These are phyloP conservation scores for Fusarium falciforme DNA, from an alignment of 2,329 filamentous ascomycete species.

Conservation along the genomic window DNA sequence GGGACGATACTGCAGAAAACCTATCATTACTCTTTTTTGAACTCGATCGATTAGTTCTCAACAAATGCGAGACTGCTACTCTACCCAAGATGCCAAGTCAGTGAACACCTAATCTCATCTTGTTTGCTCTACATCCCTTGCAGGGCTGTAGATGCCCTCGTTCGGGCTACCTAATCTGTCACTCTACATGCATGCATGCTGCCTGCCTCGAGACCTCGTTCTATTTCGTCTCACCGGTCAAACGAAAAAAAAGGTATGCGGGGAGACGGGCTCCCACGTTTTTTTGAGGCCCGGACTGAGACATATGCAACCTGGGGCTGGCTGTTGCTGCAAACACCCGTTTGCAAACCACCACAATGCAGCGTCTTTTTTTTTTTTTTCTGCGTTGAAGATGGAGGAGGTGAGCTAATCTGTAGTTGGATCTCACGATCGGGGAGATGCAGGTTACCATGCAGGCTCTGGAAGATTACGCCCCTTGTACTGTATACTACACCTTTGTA, in stretches of 20 bases:
- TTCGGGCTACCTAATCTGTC: not conserved
- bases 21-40: not conserved
- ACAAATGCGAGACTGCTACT: not conserved
- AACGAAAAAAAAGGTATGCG: not conserved
- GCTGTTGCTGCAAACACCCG: slow-evolving; percentile 5
- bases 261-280: not conserved
- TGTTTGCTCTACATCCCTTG: not conserved
- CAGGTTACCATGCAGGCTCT: not conserved
- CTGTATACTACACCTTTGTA: not conserved
- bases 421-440: not conserved
- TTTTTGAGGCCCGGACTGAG: not conserved
- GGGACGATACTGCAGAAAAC: not conserved
- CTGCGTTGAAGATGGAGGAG: not conserved
- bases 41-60: not conserved
- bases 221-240: not conserved
- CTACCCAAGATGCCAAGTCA: not conserved
- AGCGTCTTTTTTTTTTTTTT: not conserved
- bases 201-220: not conserved
- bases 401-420: not conserved
- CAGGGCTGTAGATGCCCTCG: not conserved
- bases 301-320: not conserved
- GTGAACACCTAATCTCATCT: not conserved
- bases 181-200: not conserved
- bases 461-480: not conserved
- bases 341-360: not conserved